Evolutionary conservation across 176 grass and related monocot genomes (phyloP).

Genomic region (barley (Hordeum vulgare)): DNA sequence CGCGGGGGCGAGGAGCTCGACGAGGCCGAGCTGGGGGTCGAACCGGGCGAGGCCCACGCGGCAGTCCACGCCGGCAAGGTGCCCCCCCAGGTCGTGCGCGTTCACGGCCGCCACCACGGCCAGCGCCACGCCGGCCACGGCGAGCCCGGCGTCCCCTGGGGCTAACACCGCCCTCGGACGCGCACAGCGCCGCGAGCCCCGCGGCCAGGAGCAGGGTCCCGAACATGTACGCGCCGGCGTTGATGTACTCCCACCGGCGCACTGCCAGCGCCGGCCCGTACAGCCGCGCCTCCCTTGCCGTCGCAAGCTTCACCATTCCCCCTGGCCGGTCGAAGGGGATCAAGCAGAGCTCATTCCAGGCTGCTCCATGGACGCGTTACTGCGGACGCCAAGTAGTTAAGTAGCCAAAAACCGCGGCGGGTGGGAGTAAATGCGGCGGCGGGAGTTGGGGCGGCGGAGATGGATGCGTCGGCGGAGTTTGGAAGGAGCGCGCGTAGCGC

Average conservation of each 20-base stretch:
- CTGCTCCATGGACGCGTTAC: too few species aligned
- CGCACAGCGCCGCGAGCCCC: constrained; percentile 28
- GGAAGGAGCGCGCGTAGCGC: too few species aligned
- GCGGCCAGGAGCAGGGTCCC: constrained; percentile 43
- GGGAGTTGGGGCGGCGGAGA: too few species aligned
- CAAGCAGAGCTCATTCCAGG: too few species aligned
- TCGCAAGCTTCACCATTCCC: constrained; percentile 74
- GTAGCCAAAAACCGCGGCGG: too few species aligned
- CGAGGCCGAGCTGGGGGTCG: too few species aligned
- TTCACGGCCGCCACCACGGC: constrained; percentile 40
- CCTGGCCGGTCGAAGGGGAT: too few species aligned
- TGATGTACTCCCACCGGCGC: constrained; percentile 74
- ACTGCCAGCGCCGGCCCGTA: constrained; percentile 46
- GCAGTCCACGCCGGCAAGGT: constrained; percentile 62
- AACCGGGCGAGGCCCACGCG: too few species aligned
- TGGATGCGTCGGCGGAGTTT: too few species aligned
- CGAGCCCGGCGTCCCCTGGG: constrained; percentile 22
- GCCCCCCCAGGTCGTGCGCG: constrained; percentile 66
- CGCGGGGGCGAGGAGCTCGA: too few species aligned
- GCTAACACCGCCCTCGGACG: neutral
- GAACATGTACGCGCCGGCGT: constrained; percentile 57
- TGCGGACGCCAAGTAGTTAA: too few species aligned
- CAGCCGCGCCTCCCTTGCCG: constrained; percentile 70
- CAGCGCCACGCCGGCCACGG: constrained; percentile 29
- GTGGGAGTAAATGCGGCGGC: too few species aligned